Evolutionary conservation across 768 basidiomycete genomes (phyloP).

Genomic region (Brasilioporus rufonigricans): DNA sequence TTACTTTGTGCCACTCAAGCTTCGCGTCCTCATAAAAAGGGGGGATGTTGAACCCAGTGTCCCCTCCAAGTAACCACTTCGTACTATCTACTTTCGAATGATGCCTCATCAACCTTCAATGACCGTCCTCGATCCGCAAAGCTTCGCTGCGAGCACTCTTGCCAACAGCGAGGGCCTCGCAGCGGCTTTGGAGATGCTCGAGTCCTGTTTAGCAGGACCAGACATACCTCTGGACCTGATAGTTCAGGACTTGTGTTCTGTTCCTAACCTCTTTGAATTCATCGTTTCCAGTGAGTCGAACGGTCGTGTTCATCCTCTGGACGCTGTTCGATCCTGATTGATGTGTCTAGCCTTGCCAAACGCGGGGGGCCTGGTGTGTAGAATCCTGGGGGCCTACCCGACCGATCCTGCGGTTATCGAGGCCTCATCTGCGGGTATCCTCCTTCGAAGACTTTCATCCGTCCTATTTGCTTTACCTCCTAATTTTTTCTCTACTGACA

Average conservation of each 20-base stretch:
- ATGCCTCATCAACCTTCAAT: conserved; percentile 1
- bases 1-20: neutral
- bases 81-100: neutral
- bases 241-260: conserved; percentile 27
- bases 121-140: conserved; percentile 13
- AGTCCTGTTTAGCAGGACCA: conserved; percentile 27
- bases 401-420: conserved; percentile 18
- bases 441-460: conserved; percentile 28
- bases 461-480: conserved; percentile 25
- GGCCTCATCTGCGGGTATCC: conserved; percentile 15
- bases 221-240: conserved; percentile 20
- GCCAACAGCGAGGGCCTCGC: conserved; percentile 16
- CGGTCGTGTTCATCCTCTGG: neutral
- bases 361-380: conserved; percentile 16
- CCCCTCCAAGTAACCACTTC: neutral
- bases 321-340: neutral
- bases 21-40: neutral
- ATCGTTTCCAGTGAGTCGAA: conserved; percentile 30
- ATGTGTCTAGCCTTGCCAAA: conserved; percentile 13
- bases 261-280: conserved; percentile 29
- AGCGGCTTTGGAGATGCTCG: conserved; percentile 13
- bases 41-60: neutral
- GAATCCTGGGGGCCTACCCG: conserved; percentile 37
- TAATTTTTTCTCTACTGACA: conserved; percentile 10
- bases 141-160: conserved; percentile 16